Evolutionary conservation across 331 rosid genomes (phyloP).

Genomic region (Spiraea crenata): DNA sequence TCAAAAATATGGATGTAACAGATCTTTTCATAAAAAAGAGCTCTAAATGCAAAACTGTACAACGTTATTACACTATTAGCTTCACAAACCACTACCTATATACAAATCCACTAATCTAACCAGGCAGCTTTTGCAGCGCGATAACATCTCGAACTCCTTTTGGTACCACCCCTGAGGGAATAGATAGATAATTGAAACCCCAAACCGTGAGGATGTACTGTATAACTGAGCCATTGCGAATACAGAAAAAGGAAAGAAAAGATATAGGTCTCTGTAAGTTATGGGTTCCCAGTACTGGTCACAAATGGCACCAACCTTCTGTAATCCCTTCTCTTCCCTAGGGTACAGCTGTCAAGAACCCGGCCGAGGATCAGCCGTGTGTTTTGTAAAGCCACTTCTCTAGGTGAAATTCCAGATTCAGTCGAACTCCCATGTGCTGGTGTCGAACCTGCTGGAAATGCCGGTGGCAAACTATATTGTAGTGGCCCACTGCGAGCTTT

Average conservation of each 20-base stretch:
- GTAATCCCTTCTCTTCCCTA: conserved; percentile 88
- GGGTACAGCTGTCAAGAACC: conserved; percentile 73
- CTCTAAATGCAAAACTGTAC: conserved; percentile 23
- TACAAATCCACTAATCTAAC: conserved; percentile 30
- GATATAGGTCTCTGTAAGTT: conserved; percentile 19
- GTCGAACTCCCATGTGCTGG: conserved; percentile 40
- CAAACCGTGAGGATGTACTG: too few relatives aligned
- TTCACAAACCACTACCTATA: conserved; percentile 31
- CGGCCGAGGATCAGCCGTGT: conserved; percentile 83
- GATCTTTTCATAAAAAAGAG: not conserved
- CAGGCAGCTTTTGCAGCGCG: too few relatives aligned
- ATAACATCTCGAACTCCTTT: too few relatives aligned
- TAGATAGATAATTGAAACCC: too few relatives aligned
- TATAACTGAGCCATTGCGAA: too few relatives aligned
- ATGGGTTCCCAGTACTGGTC: conserved; percentile 71
- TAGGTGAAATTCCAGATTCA: conserved; percentile 62
- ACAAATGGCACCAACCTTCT: conserved; percentile 89
- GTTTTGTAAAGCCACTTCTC: conserved; percentile 86
- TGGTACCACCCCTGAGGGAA: too few relatives aligned
- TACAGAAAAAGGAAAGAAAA: conserved; percentile 4
- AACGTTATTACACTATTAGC: conserved; percentile 18
- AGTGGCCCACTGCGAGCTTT: conserved; percentile 97
- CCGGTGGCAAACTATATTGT: conserved; percentile 63
- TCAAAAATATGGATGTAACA: conserved; percentile 6
- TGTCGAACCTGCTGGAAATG: conserved; percentile 33